Evolutionary conservation across 176 grass and related monocot species (phyloP).

Genomic region (Neostapfia colusana): DNA sequence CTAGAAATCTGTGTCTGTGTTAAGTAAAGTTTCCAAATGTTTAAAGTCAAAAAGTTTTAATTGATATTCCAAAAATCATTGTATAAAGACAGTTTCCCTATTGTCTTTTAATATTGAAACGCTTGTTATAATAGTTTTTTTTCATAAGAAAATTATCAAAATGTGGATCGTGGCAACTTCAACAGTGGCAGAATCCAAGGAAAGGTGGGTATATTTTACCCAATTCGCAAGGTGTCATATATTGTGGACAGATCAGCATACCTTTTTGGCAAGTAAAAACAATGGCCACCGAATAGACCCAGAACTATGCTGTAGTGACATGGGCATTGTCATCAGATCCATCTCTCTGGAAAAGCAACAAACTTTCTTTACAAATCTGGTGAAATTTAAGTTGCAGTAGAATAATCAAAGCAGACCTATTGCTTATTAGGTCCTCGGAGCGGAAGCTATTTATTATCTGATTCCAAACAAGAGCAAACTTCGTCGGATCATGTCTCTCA

Average conservation of each 20-base stretch:
- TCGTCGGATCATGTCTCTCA: constrained; percentile 70
- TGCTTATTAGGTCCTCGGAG: constrained; percentile 88
- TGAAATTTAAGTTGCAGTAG: constrained; percentile 23
- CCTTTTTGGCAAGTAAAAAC: constrained; percentile 92
- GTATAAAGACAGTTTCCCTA: neutral
- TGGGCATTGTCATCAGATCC: constrained; percentile 94
- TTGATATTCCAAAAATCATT: neutral
- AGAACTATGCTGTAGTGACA: constrained; percentile 54
- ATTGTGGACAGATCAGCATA: constrained; percentile 38
- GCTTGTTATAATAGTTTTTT: neutral
- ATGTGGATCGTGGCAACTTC: constrained; percentile 4
- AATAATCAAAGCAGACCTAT: constrained; percentile 51
- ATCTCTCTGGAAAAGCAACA: constrained; percentile 65
- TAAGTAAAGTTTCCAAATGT: neutral
- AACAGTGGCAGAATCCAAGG: neutral
- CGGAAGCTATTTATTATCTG: constrained; percentile 83
- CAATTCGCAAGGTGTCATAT: neutral
- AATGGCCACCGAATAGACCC: constrained; percentile 74
- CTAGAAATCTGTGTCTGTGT: neutral
- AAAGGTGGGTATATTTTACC: constrained; percentile 4
- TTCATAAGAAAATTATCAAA: neutral
- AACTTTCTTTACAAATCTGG: constrained; percentile 23
- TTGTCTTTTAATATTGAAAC: neutral
- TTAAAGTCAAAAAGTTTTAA: neutral
- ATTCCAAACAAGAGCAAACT: constrained; percentile 89